Percentiles rank a stretch among this genome's conserved stretches.
These are phyloP conservation scores for Candida ovalis DNA, from an alignment of 805 yeast genomes.

Conservation along the genomic window DNA sequence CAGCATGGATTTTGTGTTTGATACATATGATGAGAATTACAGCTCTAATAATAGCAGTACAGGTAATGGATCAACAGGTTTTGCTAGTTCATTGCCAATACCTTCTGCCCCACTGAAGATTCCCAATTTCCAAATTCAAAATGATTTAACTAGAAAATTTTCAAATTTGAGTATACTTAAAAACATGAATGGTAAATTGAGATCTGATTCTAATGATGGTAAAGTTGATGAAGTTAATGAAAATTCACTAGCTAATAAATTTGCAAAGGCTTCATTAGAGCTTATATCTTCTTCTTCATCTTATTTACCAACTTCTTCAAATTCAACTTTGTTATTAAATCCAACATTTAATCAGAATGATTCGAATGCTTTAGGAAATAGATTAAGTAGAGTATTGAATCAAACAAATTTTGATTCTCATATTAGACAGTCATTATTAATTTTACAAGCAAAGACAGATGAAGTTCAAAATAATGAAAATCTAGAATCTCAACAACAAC, in stretches of 20 bases:
- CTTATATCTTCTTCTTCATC: conserved; percentile 23
- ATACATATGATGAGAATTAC: conserved; percentile 17
- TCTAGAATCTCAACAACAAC: background rate
- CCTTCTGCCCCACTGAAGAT: conserved; percentile 39
- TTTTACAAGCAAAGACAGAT: conserved; percentile 28
- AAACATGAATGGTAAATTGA: conserved; percentile 18
- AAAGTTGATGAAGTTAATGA: conserved; percentile 7
- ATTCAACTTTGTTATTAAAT: conserved; percentile 1
- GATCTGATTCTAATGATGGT: conserved; percentile 1
- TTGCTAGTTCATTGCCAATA: conserved; percentile 22
- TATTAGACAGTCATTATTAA: conserved; percentile 27
- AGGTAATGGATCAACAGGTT: conserved; percentile 2
- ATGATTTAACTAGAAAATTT: conserved; percentile 35
- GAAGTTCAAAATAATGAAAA: conserved; percentile 8
- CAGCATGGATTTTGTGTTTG: conserved; percentile 35
- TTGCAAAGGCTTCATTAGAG: conserved; percentile 44
- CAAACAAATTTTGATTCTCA: conserved; percentile 39
- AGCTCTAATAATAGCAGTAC: conserved; percentile 2
- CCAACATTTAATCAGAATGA: conserved; percentile 9
- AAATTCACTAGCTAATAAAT: conserved; percentile 37
- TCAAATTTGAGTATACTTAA: conserved; percentile 33
- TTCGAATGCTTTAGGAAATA: conserved; percentile 33
- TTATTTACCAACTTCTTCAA: conserved; percentile 1
- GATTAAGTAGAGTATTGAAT: conserved; percentile 49
- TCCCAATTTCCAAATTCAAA: conserved; percentile 32